Percentiles rank a stretch among this genome's conserved stretches.
phyloP scores from a whole-genome alignment of 192 early-diverging fungal species.

The Coemansia sp. region DNA sequence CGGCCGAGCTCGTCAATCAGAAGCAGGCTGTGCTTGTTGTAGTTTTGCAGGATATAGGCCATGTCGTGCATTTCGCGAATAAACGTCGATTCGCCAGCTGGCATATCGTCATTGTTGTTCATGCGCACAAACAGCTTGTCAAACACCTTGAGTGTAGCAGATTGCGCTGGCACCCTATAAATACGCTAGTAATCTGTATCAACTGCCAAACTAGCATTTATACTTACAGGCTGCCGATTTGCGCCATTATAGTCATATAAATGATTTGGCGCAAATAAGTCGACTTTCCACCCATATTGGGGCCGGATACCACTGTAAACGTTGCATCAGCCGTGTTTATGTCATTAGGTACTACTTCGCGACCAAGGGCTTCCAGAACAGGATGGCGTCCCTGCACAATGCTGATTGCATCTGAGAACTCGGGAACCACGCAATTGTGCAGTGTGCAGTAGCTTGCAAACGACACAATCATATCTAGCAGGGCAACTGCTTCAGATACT shows the following conservation, averaged over 20 bases:
- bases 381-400: conserved; percentile 78
- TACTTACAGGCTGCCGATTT: conserved; percentile 75
- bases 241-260: conserved; percentile 76
- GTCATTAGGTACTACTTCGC: conserved; percentile 71
- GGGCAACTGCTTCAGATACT: conserved; percentile 68
- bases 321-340: conserved; percentile 56
- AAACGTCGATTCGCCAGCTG: conserved; percentile 71
- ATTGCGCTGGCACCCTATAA: conserved; percentile 74
- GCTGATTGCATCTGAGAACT: conserved; percentile 75
- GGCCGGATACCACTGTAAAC: conserved; percentile 82
- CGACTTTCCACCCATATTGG: conserved; percentile 91
- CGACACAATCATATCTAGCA: conserved; percentile 74
- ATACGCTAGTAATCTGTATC: conserved; percentile 2
- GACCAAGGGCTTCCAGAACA: conserved; percentile 58
- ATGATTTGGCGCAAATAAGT: conserved; percentile 83
- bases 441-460: conserved; percentile 70
- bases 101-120: conserved; percentile 64
- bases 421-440: conserved; percentile 60
- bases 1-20: conserved; percentile 92
- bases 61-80: conserved; percentile 87
- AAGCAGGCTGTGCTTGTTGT: conserved; percentile 66
- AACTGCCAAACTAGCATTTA: neutral
- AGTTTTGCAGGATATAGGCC: conserved; percentile 74
- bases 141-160: conserved; percentile 68
- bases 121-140: conserved; percentile 76